Evolutionary conservation across 441 rosid genomes (phyloP).

Genomic region (Rhodomyrtus psidioides): DNA sequence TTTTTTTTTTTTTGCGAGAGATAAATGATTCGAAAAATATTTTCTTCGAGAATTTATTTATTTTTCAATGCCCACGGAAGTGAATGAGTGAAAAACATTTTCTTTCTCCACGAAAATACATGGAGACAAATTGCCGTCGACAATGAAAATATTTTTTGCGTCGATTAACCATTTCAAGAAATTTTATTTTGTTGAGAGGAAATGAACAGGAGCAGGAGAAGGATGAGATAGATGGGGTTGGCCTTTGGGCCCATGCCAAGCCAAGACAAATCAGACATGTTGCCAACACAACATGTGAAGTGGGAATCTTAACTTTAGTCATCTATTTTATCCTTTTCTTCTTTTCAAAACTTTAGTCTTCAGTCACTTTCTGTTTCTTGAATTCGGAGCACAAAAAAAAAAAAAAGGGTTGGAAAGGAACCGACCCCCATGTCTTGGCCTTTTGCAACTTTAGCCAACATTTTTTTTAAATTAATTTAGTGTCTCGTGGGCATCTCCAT

Average conservation of each 20-base stretch:
- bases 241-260: neutral
- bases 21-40: neutral
- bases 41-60: neutral
- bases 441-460: constrained; percentile 3
- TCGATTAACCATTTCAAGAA: neutral
- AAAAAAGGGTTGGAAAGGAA: constrained; percentile 24
- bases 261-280: constrained; percentile 24
- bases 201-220: neutral
- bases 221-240: neutral
- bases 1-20: rapidly evolving
- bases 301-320: constrained; percentile 38
- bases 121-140: rapidly evolving
- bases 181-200: neutral
- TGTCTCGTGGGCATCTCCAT: constrained; percentile 4
- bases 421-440: constrained; percentile 5
- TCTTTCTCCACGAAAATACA: neutral
- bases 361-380: constrained; percentile 20
- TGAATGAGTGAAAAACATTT: neutral
- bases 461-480: neutral
- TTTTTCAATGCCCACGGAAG: neutral
- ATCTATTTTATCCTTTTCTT: neutral
- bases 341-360: neutral
- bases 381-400: constrained; percentile 32
- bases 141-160: neutral
- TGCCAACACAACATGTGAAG: constrained; percentile 36